Percentiles rank a stretch among this genome's conserved stretches.
Conservation (phyloP, 2,329 filamentous ascomycete species). For the Aspergillus neotritici region DNA sequence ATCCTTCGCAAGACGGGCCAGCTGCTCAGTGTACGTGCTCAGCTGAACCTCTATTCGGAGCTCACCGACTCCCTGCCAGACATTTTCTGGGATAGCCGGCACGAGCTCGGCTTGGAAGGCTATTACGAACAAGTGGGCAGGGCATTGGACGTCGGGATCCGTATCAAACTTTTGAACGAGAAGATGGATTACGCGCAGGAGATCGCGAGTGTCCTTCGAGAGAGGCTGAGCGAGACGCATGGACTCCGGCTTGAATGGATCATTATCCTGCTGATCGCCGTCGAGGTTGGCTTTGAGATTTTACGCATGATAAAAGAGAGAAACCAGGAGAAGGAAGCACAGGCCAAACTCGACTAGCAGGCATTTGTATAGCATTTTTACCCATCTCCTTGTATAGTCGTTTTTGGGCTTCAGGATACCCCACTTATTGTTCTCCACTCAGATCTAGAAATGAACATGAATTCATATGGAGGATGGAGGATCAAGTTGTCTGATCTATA, state of each 20-base stretch:
- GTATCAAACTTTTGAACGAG: slow-evolving; percentile 88
- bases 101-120: slow-evolving; percentile 82
- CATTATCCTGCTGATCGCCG: slow-evolving; percentile 86
- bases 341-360: slow-evolving; percentile 1
- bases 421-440: no score
- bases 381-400: no score
- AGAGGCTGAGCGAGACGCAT: slow-evolving; percentile 86
- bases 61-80: slow-evolving; percentile 92
- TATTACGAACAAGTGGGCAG: slow-evolving; percentile 93
- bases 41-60: slow-evolving; percentile 94
- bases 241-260: slow-evolving; percentile 86
- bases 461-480: no score
- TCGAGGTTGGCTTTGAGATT: slow-evolving; percentile 87
- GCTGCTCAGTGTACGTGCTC: slow-evolving; percentile 78
- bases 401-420: no score
- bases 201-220: slow-evolving; percentile 81
- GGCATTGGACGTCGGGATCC: slow-evolving; percentile 81
- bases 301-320: slow-evolving; percentile 65
- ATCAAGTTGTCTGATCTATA: no score
- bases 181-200: slow-evolving; percentile 98
- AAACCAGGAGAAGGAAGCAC: slow-evolving; percentile 32
- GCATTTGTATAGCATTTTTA: no score
- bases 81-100: slow-evolving; percentile 89
- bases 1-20: slow-evolving; percentile 93
- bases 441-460: no score